Evolutionary conservation across 2,329 filamentous ascomycete species (phyloP), one percentile per base, ranked within the genome.

Genomic region (Epichloe glyceriae): DNA sequence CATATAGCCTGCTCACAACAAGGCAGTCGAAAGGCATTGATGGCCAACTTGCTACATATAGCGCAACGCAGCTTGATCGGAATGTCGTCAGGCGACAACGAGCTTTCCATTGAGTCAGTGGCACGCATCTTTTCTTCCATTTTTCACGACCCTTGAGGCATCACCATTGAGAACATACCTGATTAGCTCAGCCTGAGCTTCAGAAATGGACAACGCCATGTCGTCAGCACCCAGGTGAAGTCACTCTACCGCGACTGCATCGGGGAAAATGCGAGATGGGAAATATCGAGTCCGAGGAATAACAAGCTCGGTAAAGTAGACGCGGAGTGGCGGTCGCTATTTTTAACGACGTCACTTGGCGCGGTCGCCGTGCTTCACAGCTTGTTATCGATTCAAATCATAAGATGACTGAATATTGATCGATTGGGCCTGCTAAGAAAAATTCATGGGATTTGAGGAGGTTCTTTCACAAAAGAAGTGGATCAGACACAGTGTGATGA

Each of bases 1-100:
- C 93, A 97, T 52, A 97, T 95, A 40, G 86, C 84, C 64, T 95
- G 91, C 63, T 96, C 93, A 67, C 93, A 98, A 70, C 93, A 98
- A 1, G 90, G 88, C 30, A 96, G 75, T 56, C 90, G 86, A 66
- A 88, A 95, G 8, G 91, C 88, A 65, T 96, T 94, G 56, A 95
- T 74, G 33, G 89, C 90, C 52, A 97, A 76, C 67, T 87, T 89
- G 71, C 86, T 93, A 70, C 93, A 98, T 59, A 88, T 87, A 49
- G 88, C 88, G 73, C 93, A 98, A 69, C 90, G 86, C 56, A 98
- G 78, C 74, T 95, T 96, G 62, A 90, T 88, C n/a, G 93, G 93
- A 52, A 96, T 89, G 55, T 93, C 88, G 60, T 91, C 87, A 57
- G 85, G 80, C 19, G 80, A 73, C 53, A 95, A 75, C 47, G 86